A percentile compares a stretch with the other conserved stretches of the same genome.
phyloP scores from a whole-genome alignment of 371 early-diverging fungal genomes.

The Mucor velutinosus region DNA sequence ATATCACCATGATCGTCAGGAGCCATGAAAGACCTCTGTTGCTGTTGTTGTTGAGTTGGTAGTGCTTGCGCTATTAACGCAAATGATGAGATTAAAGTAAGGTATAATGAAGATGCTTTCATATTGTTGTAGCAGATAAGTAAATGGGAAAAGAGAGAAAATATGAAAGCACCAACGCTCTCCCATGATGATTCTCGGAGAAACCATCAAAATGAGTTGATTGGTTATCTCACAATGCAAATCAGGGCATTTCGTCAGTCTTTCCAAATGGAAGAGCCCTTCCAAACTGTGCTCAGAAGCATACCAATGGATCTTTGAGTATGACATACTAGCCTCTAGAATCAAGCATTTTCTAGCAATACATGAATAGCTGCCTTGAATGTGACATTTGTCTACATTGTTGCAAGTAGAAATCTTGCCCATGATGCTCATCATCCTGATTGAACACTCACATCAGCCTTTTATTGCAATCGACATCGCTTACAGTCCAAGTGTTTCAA shows the following conservation, averaged over 20 bases:
- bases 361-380: too few species aligned
- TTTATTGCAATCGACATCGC: too few species aligned
- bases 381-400: too few species aligned
- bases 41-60: constrained; percentile 17
- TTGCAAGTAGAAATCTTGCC: too few species aligned
- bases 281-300: too few species aligned
- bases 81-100: neutral
- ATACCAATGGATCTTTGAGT: too few species aligned
- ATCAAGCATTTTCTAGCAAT: too few species aligned
- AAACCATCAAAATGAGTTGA: neutral
- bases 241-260: neutral
- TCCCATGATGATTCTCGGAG: neutral
- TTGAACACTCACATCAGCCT: too few species aligned
- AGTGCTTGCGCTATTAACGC: constrained; percentile 1
- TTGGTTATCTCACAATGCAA: neutral
- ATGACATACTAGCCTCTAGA: too few species aligned
- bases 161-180: neutral
- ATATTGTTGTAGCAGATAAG: neutral
- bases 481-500: too few species aligned
- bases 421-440: too few species aligned
- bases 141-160: neutral
- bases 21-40: constrained; percentile 17
- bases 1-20: constrained; percentile 46
- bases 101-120: neutral
- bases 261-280: too few species aligned